Base-by-base conservation (phyloP, 495 filamentous ascomycete species). In the Aspergillus egyptiacus region DNA sequence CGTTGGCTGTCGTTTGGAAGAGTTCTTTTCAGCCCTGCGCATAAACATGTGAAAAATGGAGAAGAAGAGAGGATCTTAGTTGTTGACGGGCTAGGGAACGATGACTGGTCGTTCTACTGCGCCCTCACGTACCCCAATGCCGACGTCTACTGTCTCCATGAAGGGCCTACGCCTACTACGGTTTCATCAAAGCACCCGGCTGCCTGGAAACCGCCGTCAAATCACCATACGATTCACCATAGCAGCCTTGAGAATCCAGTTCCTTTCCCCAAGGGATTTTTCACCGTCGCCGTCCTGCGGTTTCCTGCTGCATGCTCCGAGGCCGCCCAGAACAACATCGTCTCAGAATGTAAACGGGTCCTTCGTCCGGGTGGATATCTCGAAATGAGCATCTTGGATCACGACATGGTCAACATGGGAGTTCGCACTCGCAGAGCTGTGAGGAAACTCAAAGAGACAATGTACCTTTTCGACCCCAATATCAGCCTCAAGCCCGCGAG, bases 21-120 rank as follows among this genome's bases (percentile, higher is more conserved):
- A 44, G 90, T 97, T 0, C 78, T 99, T 7, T 95, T 99, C 68
- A 94, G 87, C 56, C 93, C 94, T 4, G 87, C 89, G 14, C 85
- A 94, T 48, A 83, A 86, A 19, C 85, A 87, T 44, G 77, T 96
- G 28, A 80, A 82, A 31, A 75, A 79, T 6, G 83, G 68, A 24
- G 64, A 69, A 8, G 69, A 80, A 23, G 76, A 81, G 24, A 66
- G 78, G 17, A 77, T 99, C 25, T 77, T 99, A 13, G 85, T 99
- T 17, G 77, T 99, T 32, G 93, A 99, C 64, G 94, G 94, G 9
- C 79, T 98, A 23, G 87, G 85, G 38, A 87, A 83, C 51, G 83
- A 93, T 56, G 94, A 99, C 64, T 99, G 94, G 94, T 96, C 91
- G 3, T 97, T 94, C 68, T 98, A 96, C 64, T 91, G 87, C 40